Base-by-base conservation (phyloP, 495 filamentous ascomycete genomes). In the Durotheca rogersii region DNA sequence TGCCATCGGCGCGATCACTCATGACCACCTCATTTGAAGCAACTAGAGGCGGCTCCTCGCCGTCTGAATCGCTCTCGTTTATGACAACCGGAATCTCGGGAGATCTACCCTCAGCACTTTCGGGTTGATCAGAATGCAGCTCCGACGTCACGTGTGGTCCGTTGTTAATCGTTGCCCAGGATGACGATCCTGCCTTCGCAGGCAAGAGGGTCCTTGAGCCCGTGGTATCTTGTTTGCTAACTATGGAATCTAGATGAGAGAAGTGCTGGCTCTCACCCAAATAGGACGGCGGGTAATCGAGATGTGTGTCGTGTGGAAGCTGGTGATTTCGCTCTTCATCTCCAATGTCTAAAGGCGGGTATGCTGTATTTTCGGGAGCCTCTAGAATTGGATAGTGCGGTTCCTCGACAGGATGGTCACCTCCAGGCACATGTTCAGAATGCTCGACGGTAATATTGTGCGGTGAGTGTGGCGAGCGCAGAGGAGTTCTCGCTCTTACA, bases 391-490 rank as follows among this genome's bases (percentile, higher is more conserved):
- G 20, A 29, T 58, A 58, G 27, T 14, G 37, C 2, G 43, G 47
- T 6, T 49, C 54, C 11, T 53, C 48, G 6, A 17, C 19, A 17
- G 39, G 33, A 11, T 39, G 15, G 18, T 31, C 16, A 12, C 23
- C 32, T 17, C 23, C 20, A 17, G 41, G 20, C 6, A 6, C 14
- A 4, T 58, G 20, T 1, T 52, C 55, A 29, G n/a, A 9, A 37
- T 47, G 32, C 16, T 53, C 51, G 58, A 67, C 40, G 43, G 51
- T 21, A 23, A 62, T 54, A 35, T 70, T n/a, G 46, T 63, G 42
- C 39, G 67, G 15, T 62, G 64, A 36, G 27, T 31, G 40, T 36
- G 49, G 55, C 10, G 55, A 53, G 17, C 50, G 49, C 12, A 35
- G 39, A 25, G 4, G 48, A 17, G 30, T 46, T 25, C 21, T 18